Evolutionary conservation across 2,329 filamentous ascomycete genomes (phyloP), one percentile per base, ranked within the genome.

Genomic region (Fusarium citri): DNA sequence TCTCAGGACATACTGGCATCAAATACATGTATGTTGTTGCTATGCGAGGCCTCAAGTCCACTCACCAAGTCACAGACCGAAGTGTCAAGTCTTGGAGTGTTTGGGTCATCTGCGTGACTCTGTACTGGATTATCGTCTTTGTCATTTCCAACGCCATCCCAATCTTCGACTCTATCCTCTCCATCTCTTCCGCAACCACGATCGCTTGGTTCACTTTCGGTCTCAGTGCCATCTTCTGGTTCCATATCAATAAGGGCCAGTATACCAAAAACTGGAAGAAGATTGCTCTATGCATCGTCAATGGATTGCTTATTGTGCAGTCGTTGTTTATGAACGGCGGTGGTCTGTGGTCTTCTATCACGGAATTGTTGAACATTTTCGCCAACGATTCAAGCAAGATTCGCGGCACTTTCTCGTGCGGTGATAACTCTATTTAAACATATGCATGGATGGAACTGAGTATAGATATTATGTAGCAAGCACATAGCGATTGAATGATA

Each of bases 181-280:
- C 76, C 11, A 79, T 80, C 45, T 77, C 78, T 0, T 78, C 76
- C 1, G 78, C 78, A 1, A 78, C 77, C 0, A 76, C 78, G 9
- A 76, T 80, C 14, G 77, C 78, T 1, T 80, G 78, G 78, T 79
- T 78, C 25, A 79, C 78, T 0, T 80, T 79, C 48, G 78, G 78
- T 26, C 73, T 80, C 26, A 75, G 74, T 25, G 77, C 73, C 28
- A 66, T 80, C 3, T 77, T 80, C 54, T 80, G 78, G 78, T 76
- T 79, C 59, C 74, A 78, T 28, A 67, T 79, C 5, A 78, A 80
- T 57, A 74, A 73, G 73, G 63, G 73, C 9, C 54, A 60, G 6
- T 55, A 67, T 4, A 66, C 64, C 4, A 67, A 60, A 25, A 60
- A 74, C 41, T 71, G 72, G 72, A 74, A 69, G 55, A 74, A 62